Conservation (phyloP, 345 rosid genomes). For the Populus nigra region DNA sequence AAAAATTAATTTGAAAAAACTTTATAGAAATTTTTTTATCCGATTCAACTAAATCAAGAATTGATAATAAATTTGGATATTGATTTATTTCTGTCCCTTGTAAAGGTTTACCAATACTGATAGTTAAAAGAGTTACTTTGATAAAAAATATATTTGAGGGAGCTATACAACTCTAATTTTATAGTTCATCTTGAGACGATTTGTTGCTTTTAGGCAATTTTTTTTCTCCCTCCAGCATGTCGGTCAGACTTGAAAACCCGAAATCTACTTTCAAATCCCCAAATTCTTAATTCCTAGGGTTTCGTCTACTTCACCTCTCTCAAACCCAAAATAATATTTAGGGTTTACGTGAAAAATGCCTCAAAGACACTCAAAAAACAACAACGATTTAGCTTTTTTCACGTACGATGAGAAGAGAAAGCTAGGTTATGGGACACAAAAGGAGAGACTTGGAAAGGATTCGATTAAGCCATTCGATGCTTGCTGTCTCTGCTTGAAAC, state of each 20-base stretch:
- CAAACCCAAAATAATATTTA: too few relatives aligned
- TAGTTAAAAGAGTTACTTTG: too few relatives aligned
- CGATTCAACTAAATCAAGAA: rapidly evolving
- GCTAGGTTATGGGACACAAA: slow-evolving; percentile 95
- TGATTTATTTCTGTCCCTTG: too few relatives aligned
- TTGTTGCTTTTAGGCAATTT: too few relatives aligned
- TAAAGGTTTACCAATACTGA: too few relatives aligned
- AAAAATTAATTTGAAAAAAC: too few relatives aligned
- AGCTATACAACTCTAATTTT: too few relatives aligned
- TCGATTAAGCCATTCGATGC: slow-evolving; percentile 95
- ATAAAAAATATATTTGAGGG: too few relatives aligned
- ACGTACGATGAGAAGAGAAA: slow-evolving; percentile 96
- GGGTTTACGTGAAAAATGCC: slow-evolving; percentile 49
- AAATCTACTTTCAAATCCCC: not conserved
- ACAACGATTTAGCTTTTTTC: slow-evolving; percentile 93
- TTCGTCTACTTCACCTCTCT: not conserved
- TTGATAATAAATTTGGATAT: too few relatives aligned
- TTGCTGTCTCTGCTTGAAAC: slow-evolving; percentile 89
- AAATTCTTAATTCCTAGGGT: not conserved
- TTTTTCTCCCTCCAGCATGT: too few relatives aligned
- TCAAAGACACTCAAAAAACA: slow-evolving; percentile 96
- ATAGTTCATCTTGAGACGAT: too few relatives aligned
- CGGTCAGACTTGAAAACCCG: not conserved
- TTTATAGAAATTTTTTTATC: too few relatives aligned
- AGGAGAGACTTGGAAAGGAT: slow-evolving; percentile 89